Evolutionary conservation across 495 filamentous ascomycete genomes (phyloP).

Genomic region (Immersiella caudata): DNA sequence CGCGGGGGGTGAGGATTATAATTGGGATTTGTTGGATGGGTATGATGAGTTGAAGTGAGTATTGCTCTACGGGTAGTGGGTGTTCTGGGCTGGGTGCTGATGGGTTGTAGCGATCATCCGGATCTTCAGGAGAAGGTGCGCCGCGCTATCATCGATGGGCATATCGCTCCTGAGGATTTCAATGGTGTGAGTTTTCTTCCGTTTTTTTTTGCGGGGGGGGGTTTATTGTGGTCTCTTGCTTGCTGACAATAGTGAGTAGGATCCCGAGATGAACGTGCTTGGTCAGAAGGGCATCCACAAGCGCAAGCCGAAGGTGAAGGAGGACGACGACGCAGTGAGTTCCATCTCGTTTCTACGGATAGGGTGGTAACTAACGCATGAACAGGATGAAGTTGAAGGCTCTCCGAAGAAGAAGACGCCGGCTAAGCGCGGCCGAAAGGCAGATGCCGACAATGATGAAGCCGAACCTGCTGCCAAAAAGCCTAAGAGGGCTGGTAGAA

Average conservation of each 20-base stretch:
- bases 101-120: constrained; percentile 32
- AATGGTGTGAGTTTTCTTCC: constrained; percentile 61
- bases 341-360: not conserved
- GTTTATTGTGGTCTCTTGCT: constrained; percentile 20
- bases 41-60: constrained; percentile 66
- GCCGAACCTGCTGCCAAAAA: constrained; percentile 31
- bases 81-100: not conserved
- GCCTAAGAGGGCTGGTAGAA: constrained; percentile 20
- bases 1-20: constrained; percentile 39
- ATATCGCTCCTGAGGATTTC: constrained; percentile 79
- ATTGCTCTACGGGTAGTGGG: not conserved
- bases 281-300: constrained; percentile 63
- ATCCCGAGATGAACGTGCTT: constrained; percentile 67
- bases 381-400: constrained; percentile 33
- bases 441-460: constrained; percentile 29
- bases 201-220: too few relatives aligned
- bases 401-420: constrained; percentile 38
- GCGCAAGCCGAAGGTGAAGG: constrained; percentile 47
- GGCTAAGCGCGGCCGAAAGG: constrained; percentile 43
- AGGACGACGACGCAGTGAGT: constrained; percentile 34
- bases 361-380: constrained; percentile 29
- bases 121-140: constrained; percentile 65
- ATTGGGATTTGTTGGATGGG: constrained; percentile 63
- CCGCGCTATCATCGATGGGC: constrained; percentile 65
- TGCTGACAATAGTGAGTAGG: constrained; percentile 47